A percentile compares a stretch with the other conserved stretches of the same genome.
Evolutionary conservation across 1,139 yeast genomes (phyloP).

Genomic region (Arxiozyma bovina): DNA sequence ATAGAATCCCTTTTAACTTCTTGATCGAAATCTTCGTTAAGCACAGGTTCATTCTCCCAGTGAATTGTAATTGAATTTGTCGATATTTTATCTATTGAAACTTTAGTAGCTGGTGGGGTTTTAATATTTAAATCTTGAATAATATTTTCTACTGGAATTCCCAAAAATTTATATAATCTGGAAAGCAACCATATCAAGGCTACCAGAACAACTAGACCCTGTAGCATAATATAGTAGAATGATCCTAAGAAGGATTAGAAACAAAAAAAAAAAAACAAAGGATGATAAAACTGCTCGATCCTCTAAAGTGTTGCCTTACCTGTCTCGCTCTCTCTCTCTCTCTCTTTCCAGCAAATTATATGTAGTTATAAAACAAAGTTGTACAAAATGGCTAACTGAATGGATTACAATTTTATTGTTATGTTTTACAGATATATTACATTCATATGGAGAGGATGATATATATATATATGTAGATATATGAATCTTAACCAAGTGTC

Average conservation of each 20-base stretch:
- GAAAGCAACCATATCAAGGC: slow-evolving; percentile 25
- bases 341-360: background rate
- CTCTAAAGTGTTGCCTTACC: background rate
- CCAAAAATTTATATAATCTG: slow-evolving; percentile 23
- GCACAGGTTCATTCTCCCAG: slow-evolving; percentile 40
- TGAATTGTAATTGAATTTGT: slow-evolving; percentile 43
- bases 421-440: background rate
- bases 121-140: slow-evolving; percentile 44
- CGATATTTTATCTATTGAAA: slow-evolving; percentile 49
- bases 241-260: too few relatives aligned
- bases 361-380: too few relatives aligned
- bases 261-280: background rate
- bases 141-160: slow-evolving; percentile 42
- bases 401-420: background rate
- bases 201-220: slow-evolving; percentile 5
- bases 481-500: background rate
- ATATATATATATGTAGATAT: too few relatives aligned
- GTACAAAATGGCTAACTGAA: too few relatives aligned
- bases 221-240: slow-evolving; percentile 3
- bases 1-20: slow-evolving; percentile 9
- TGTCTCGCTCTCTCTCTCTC: background rate
- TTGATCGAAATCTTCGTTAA: background rate
- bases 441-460: background rate
- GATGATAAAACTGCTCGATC: too few relatives aligned
- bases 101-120: slow-evolving; percentile 49